Evolutionary conservation across 2,329 filamentous ascomycete genomes (phyloP).

Genomic region (Penicillium palitans): DNA sequence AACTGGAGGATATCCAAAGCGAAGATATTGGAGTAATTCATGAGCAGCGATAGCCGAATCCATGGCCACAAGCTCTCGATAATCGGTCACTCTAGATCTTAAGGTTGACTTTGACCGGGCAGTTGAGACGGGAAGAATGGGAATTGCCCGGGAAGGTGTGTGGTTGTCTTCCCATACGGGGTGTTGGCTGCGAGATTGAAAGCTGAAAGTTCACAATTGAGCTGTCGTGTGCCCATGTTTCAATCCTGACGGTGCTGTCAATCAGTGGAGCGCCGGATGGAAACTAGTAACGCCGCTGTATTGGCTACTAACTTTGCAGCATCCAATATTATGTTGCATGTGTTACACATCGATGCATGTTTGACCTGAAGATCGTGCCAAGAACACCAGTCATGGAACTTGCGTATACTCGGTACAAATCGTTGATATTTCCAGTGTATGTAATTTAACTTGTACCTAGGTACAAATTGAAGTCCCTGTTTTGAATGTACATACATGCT

Average conservation of each 20-base stretch:
- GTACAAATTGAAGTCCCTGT: not conserved
- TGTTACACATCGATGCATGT: not conserved
- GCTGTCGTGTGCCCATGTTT: not conserved
- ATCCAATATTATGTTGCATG: not conserved
- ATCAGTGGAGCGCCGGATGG: not conserved
- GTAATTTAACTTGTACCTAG: not conserved
- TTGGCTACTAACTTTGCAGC: not conserved
- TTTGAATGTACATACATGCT: not conserved
- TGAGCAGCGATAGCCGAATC: not conserved
- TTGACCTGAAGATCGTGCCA: not conserved
- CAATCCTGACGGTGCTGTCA: not conserved
- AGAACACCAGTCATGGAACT: not conserved
- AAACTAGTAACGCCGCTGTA: constrained; percentile 1
- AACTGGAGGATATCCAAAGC: not conserved
- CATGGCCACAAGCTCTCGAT: not conserved
- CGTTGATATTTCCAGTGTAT: not conserved
- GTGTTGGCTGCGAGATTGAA: not conserved
- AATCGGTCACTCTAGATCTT: not conserved
- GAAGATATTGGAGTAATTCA: not conserved
- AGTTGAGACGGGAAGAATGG: not conserved
- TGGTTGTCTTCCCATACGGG: not conserved
- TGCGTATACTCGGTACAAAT: not conserved
- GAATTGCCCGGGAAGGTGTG: not conserved
- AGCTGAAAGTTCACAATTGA: constrained; percentile 1
- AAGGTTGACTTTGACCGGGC: not conserved